Percentiles rank a stretch among this genome's conserved stretches.
phyloP scores from a whole-genome alignment of 441 rosid genomes.

The Euphorbia celastroides region DNA sequence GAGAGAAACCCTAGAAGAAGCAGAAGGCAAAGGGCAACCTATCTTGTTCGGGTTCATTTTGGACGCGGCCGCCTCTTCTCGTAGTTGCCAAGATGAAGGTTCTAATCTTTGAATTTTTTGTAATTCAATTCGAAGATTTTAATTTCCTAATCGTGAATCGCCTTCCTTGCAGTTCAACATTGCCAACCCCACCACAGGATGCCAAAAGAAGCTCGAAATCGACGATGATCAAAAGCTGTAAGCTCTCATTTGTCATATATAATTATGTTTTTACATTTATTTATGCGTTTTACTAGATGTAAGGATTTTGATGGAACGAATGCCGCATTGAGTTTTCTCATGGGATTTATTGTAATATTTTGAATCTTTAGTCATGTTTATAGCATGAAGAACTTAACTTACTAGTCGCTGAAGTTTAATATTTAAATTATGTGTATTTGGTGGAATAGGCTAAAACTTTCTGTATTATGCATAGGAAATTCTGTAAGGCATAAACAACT shows the following conservation, averaged over 20 bases:
- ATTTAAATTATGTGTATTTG: too few species aligned
- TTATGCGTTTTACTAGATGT: background rate
- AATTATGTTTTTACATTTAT: background rate
- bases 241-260: background rate
- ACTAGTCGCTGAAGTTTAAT: too few species aligned
- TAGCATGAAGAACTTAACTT: too few species aligned
- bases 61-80: slow-evolving; percentile 9
- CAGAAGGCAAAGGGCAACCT: background rate
- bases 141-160: too few species aligned
- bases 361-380: too few species aligned
- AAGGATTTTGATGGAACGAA: background rate
- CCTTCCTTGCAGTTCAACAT: slow-evolving; percentile 57
- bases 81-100: slow-evolving; percentile 19
- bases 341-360: too few species aligned
- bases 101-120: background rate
- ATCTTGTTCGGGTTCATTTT: too few species aligned
- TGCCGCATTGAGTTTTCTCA: too few species aligned
- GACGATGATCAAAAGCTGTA: slow-evolving; percentile 64
- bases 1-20: slow-evolving; percentile 17
- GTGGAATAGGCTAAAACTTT: too few species aligned
- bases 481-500: too few species aligned
- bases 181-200: slow-evolving; percentile 58
- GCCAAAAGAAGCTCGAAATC: slow-evolving; percentile 68
- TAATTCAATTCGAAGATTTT: background rate
- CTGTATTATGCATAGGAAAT: too few species aligned